These are phyloP conservation scores for Populus hybrid DNA, from an alignment of 441 rosid species.

Conservation along the genomic window DNA sequence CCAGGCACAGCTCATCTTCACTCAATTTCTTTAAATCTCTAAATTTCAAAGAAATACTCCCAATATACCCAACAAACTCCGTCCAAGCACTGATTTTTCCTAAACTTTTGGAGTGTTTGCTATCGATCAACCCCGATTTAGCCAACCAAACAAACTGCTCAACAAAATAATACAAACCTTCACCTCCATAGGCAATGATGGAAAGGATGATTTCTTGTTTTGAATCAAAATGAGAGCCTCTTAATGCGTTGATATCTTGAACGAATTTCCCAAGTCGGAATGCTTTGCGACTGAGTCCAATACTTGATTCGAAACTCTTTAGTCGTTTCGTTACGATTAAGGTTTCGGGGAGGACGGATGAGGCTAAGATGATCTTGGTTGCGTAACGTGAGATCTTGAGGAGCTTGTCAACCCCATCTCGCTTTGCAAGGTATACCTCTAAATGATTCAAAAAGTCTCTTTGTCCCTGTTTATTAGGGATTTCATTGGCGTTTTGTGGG, in stretches of 20 bases:
- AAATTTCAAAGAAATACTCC: slow-evolving; percentile 62
- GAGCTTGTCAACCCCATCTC: slow-evolving; percentile 94
- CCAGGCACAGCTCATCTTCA: slow-evolving; percentile 50
- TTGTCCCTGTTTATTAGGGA: slow-evolving; percentile 19
- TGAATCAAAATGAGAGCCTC: slow-evolving; percentile 47
- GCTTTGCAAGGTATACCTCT: slow-evolving; percentile 73
- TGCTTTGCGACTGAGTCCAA: slow-evolving; percentile 93
- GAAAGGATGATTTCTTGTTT: slow-evolving; percentile 40
- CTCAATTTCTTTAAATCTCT: slow-evolving; percentile 64
- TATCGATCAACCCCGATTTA: slow-evolving; percentile 78
- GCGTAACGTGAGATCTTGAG: slow-evolving; percentile 88
- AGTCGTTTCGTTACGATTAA: slow-evolving; percentile 39
- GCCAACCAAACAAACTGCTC: slow-evolving; percentile 89
- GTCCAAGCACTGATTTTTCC: slow-evolving; percentile 82
- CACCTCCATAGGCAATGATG: slow-evolving; percentile 76
- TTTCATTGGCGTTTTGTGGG: neutral
- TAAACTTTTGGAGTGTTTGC: slow-evolving; percentile 39
- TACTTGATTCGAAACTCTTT: slow-evolving; percentile 85
- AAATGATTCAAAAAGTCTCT: slow-evolving; percentile 70
- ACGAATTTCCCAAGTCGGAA: slow-evolving; percentile 91
- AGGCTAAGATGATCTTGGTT: slow-evolving; percentile 67
- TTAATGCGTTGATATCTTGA: slow-evolving; percentile 70
- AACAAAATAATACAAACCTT: slow-evolving; percentile 79
- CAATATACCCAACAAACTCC: slow-evolving; percentile 69
- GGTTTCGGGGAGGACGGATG: slow-evolving; percentile 52